These are phyloP conservation scores for Angomonas deanei DNA, from an alignment of 208 protist genomes.

Conservation along the genomic window DNA sequence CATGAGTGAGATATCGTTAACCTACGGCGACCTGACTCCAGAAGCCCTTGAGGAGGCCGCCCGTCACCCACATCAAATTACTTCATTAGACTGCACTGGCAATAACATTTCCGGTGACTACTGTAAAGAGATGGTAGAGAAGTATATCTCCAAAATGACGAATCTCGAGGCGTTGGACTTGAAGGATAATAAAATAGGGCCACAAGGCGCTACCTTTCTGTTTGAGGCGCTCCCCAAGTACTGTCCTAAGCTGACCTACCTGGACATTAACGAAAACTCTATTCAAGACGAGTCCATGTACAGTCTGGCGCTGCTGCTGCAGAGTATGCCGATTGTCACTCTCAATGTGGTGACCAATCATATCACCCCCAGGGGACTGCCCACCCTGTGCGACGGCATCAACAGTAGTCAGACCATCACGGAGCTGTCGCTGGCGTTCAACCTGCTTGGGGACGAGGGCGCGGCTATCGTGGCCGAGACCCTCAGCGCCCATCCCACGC, in stretches of 20 bases:
- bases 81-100: slow-evolving; percentile 64
- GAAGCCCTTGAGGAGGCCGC: slow-evolving; percentile 40
- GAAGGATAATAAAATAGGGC: slow-evolving; percentile 79
- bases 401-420: slow-evolving; percentile 35
- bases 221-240: slow-evolving; percentile 52
- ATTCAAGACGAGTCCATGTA: slow-evolving; percentile 73
- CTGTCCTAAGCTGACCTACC: slow-evolving; percentile 56
- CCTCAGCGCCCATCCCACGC: slow-evolving; percentile 40
- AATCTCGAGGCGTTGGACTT: slow-evolving; percentile 67
- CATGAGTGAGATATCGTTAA: slow-evolving; percentile 26
- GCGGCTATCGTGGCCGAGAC: slow-evolving; percentile 40
- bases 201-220: slow-evolving; percentile 44
- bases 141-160: slow-evolving; percentile 54
- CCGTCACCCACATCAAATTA: slow-evolving; percentile 28
- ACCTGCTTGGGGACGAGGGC: slow-evolving; percentile 68
- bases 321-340: slow-evolving; percentile 35
- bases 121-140: slow-evolving; percentile 34
- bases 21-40: slow-evolving; percentile 55
- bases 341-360: slow-evolving; percentile 74
- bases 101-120: slow-evolving; percentile 63
- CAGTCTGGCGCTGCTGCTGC: slow-evolving; percentile 47
- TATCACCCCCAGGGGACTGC: slow-evolving; percentile 66
- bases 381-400: slow-evolving; percentile 74
- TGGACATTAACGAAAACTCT: slow-evolving; percentile 82
- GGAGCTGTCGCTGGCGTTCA: slow-evolving; percentile 70